A percentile compares a stretch with the other conserved stretches of the same genome.
These are phyloP conservation scores for Hirschioporus abietinus DNA, from an alignment of 768 basidiomycete species.

Conservation along the genomic window DNA sequence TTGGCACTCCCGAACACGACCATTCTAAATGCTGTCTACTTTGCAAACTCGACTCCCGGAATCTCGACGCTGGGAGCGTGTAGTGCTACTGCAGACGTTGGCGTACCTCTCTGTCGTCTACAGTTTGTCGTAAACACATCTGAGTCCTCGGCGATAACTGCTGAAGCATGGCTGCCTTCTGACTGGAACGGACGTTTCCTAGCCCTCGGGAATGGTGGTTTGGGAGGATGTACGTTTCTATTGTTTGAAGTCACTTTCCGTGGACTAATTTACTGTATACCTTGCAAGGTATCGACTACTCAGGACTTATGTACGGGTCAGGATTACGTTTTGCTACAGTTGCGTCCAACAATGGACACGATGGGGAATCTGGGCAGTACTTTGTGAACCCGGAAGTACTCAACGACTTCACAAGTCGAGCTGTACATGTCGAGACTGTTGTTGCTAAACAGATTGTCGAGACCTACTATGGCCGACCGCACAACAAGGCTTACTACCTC, in stretches of 20 bases:
- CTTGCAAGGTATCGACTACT: conserved; percentile 12
- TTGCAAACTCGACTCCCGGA: not conserved
- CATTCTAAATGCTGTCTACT: not conserved
- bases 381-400: conserved; percentile 22
- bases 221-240: conserved; percentile 15
- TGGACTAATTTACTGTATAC: too few relatives aligned
- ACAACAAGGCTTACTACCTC: conserved; percentile 21
- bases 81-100: too few relatives aligned
- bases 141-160: conserved; percentile 7
- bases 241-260: not conserved
- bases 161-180: conserved; percentile 19
- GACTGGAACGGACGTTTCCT: too few relatives aligned
- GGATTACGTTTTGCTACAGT: conserved; percentile 11
- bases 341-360: conserved; percentile 18
- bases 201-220: conserved; percentile 18
- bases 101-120: too few relatives aligned
- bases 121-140: not conserved
- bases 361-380: conserved; percentile 14
- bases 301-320: conserved; percentile 9
- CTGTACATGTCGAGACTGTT: conserved; percentile 21
- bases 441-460: conserved; percentile 22
- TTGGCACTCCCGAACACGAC: not conserved
- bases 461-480: conserved; percentile 18
- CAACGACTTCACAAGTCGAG: conserved; percentile 22
- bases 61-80: too few relatives aligned